phyloP scores from a whole-genome alignment of 352 stramenopile species.

The Phytophthora megakarya region DNA sequence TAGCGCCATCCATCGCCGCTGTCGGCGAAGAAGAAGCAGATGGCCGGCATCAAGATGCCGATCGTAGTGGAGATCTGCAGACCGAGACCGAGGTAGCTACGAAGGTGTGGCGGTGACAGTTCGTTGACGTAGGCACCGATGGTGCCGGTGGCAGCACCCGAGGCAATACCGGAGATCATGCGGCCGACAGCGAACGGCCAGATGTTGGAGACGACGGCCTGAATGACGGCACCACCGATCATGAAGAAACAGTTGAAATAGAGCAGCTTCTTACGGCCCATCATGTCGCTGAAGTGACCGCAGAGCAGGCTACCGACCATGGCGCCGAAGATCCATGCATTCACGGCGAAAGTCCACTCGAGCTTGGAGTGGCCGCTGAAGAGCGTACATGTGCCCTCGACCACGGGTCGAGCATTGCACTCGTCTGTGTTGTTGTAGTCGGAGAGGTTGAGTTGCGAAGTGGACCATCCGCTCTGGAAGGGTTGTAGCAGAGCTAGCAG shows the following conservation, averaged over 20 bases:
- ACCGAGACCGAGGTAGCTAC: constrained; percentile 30
- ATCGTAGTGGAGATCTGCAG: constrained; percentile 40
- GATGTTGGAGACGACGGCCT: constrained; percentile 36
- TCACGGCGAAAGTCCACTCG: constrained; percentile 31
- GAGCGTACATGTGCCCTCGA: constrained; percentile 44
- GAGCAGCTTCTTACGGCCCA: constrained; percentile 35
- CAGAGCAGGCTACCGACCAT: constrained; percentile 53
- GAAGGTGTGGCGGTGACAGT: constrained; percentile 25
- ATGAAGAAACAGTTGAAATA: constrained; percentile 42
- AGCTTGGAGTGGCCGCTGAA: constrained; percentile 44
- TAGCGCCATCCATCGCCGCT: constrained; percentile 49
- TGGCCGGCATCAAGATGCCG: constrained; percentile 32
- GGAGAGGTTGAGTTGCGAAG: constrained; percentile 69
- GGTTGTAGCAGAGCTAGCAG: constrained; percentile 44
- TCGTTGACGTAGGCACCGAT: constrained; percentile 23
- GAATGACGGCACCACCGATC: constrained; percentile 43
- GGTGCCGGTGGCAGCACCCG: constrained; percentile 13
- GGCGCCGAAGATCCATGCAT: constrained; percentile 57
- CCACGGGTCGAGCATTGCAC: constrained; percentile 50
- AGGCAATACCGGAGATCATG: constrained; percentile 15
- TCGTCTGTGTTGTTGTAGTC: constrained; percentile 54
- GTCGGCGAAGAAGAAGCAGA: constrained; percentile 33
- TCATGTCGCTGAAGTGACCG: constrained; percentile 38
- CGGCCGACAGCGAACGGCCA: constrained; percentile 42
- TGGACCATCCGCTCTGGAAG: constrained; percentile 61